These are phyloP conservation scores for Cercospora canescens DNA, from an alignment of 2,329 filamentous ascomycete genomes.

Conservation along the genomic window DNA sequence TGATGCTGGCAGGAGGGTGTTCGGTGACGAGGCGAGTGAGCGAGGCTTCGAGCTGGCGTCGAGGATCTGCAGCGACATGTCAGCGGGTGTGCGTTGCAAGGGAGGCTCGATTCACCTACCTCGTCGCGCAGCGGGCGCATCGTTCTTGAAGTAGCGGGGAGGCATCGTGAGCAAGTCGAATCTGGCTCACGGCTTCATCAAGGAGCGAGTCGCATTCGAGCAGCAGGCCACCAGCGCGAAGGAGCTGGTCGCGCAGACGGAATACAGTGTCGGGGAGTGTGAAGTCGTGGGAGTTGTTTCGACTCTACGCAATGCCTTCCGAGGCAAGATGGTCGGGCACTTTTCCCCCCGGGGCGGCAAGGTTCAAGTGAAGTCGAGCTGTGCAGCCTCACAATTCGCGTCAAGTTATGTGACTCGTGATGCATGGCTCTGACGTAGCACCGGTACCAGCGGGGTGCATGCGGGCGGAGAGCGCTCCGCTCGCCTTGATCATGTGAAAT, in stretches of 20 bases:
- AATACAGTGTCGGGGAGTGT: neutral
- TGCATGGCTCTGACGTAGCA: neutral
- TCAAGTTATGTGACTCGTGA: slow-evolving; percentile 1
- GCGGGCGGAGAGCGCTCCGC: neutral
- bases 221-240: neutral
- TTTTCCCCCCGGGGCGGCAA: neutral
- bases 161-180: slow-evolving; percentile 27
- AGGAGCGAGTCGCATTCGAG: slow-evolving; percentile 2
- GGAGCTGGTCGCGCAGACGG: neutral
- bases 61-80: slow-evolving; percentile 38
- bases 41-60: slow-evolving; percentile 53
- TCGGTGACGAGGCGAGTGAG: slow-evolving; percentile 50
- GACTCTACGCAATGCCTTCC: neutral
- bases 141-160: slow-evolving; percentile 43
- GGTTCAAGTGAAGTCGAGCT: neutral
- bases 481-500: neutral
- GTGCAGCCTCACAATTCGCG: neutral
- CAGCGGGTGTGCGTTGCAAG: neutral
- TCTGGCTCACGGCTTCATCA: neutral
- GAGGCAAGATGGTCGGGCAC: neutral
- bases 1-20: slow-evolving; percentile 47
- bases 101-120: slow-evolving; percentile 21
- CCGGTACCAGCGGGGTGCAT: neutral
- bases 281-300: neutral
- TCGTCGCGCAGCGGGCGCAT: slow-evolving; percentile 38